These are phyloP conservation scores for Pyrenophora teres DNA, from an alignment of 2,329 filamentous ascomycete species.

Conservation along the genomic window DNA sequence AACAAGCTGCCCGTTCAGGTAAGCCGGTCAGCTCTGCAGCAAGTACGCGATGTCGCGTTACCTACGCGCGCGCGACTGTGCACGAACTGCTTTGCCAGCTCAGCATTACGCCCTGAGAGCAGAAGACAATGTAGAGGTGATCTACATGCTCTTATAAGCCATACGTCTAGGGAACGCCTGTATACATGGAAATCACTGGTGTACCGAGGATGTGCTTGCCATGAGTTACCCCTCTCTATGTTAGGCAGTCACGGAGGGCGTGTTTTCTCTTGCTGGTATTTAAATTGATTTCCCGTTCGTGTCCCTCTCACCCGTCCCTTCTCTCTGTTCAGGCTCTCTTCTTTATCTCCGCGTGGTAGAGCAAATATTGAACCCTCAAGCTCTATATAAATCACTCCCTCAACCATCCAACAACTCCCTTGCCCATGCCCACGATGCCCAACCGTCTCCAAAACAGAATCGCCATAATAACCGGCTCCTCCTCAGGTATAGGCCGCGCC, in stretches of 20 bases:
- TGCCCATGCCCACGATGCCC: constrained; percentile 12
- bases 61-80: too few species aligned
- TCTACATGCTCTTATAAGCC: not conserved
- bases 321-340: not conserved
- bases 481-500: constrained; percentile 43
- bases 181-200: not conserved
- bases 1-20: not conserved
- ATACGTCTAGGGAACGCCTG: not conserved
- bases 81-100: too few species aligned
- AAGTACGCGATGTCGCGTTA: too few species aligned
- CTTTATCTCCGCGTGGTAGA: too few species aligned
- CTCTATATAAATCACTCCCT: not conserved
- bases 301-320: not conserved
- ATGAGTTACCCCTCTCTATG: constrained; percentile 1
- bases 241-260: not conserved
- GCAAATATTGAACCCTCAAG: not conserved
- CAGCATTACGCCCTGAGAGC: too few species aligned
- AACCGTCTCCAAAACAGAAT: constrained; percentile 35
- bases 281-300: not conserved
- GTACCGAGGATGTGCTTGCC: constrained; percentile 15
- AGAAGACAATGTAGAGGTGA: too few species aligned
- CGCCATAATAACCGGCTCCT: constrained; percentile 44
- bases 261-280: too few species aligned
- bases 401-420: not conserved
- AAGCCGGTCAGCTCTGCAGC: not conserved